Base-by-base conservation (phyloP, 495 filamentous ascomycete species). In the Clohesyomyces aquaticus region DNA sequence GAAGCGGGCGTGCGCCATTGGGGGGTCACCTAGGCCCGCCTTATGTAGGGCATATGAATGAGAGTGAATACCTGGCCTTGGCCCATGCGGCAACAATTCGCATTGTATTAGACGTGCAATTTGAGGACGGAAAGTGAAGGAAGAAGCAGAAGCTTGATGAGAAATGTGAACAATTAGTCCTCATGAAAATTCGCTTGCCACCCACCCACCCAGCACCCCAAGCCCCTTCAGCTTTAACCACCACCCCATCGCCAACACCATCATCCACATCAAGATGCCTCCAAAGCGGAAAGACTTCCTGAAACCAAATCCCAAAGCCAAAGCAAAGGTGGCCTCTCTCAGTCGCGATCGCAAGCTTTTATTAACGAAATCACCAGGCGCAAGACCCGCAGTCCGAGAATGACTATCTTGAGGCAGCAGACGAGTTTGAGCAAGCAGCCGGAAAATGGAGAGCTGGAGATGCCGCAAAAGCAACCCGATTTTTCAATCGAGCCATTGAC, bases 361-460 rank as follows among this genome's bases (percentile, higher is more conserved):
- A 52, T 4, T 16, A 14, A 6, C 9, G 25, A 23, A 3, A 10
- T 8, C 8, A 28, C 19, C 46, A 52, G 55, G n/a, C 50, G 55
- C 66, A 86, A 80, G 75, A 67, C 3, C 84, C 84, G 8, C 76
- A 82, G 59, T 82, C 83, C 2, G 84, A 83, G 49, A 83, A 87
- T 78, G 84, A 88, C 57, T 87, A 79, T 65, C 75, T 87, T 49
- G 85, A 71, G 60, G 83, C 79, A n/a, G 87, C 86, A 23, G 87
- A 89, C 27, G 82, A 85, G 48, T 77, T 83, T 38, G 87, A 90
- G 76, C 84, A 88, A 72, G 81, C 82, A 3, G 87, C 86, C 22
- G 87, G 87, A 71, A 90, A 90, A 81, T 89, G 87, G 87, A 78
- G 87, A 14, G 87, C 84, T 32, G 64, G 69, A 27, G 87, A 90